These are phyloP conservation scores for Yamadazyma dendronema DNA, from an alignment of 1,139 yeast species.

Conservation along the genomic window DNA sequence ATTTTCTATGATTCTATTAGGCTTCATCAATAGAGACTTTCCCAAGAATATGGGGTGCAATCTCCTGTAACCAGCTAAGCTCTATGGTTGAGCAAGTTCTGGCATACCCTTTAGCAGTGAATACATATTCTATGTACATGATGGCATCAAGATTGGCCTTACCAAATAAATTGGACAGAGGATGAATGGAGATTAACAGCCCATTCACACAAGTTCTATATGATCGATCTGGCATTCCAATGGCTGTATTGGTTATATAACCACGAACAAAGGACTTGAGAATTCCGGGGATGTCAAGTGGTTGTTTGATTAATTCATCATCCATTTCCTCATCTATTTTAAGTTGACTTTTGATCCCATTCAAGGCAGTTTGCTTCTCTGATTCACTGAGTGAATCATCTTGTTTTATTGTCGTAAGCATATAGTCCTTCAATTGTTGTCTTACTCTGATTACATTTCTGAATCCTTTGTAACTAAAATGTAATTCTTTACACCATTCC, in stretches of 20 bases:
- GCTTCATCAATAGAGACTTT: neutral
- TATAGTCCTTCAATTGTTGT: conserved; percentile 71
- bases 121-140: conserved; percentile 93
- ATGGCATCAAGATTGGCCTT: conserved; percentile 74
- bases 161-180: conserved; percentile 87
- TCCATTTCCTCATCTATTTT: conserved; percentile 23
- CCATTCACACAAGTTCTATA: conserved; percentile 83
- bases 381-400: conserved; percentile 30
- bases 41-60: conserved; percentile 69
- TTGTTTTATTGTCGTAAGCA: conserved; percentile 47
- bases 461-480: conserved; percentile 77
- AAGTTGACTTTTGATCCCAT: conserved; percentile 28
- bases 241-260: conserved; percentile 80
- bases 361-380: conserved; percentile 28
- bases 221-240: conserved; percentile 93
- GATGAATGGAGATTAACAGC: conserved; percentile 83
- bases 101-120: conserved; percentile 90
- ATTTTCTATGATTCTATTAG: neutral
- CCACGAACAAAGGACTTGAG: conserved; percentile 82
- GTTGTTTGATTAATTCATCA: conserved; percentile 21
- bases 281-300: conserved; percentile 56
- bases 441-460: conserved; percentile 74
- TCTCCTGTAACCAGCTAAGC: conserved; percentile 81
- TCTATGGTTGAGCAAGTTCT: conserved; percentile 84
- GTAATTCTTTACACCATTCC: conserved; percentile 81